These are phyloP conservation scores for Fusarium tupiense DNA, from an alignment of 2,329 filamentous ascomycete species.

Conservation along the genomic window DNA sequence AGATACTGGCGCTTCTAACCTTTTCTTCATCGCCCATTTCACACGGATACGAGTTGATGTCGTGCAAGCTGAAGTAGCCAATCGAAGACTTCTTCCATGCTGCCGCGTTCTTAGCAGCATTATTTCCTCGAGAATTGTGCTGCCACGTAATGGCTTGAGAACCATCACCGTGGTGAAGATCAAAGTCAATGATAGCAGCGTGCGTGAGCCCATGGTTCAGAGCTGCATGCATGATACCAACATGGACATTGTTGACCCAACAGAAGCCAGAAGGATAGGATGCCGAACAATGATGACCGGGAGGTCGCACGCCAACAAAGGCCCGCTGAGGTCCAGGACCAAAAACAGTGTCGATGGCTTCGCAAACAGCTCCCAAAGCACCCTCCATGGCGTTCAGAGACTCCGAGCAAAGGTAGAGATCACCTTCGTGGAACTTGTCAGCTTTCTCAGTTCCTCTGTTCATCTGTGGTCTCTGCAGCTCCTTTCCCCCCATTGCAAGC, in stretches of 20 bases:
- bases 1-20: slow-evolving; percentile 91
- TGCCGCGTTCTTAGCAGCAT: slow-evolving; percentile 74
- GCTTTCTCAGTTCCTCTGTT: slow-evolving; percentile 59
- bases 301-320: slow-evolving; percentile 92
- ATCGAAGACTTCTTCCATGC: slow-evolving; percentile 86
- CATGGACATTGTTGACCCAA: slow-evolving; percentile 98
- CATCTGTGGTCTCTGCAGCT: slow-evolving; percentile 76
- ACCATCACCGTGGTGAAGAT: slow-evolving; percentile 93
- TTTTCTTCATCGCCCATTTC: slow-evolving; percentile 94
- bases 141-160: slow-evolving; percentile 94
- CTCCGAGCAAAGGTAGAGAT: slow-evolving; percentile 89
- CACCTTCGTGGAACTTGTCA: slow-evolving; percentile 81
- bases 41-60: slow-evolving; percentile 98
- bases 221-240: slow-evolving; percentile 91
- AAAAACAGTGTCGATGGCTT: slow-evolving; percentile 90
- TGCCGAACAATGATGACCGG: slow-evolving; percentile 94
- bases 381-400: slow-evolving; percentile 90
- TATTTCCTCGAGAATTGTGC: slow-evolving; percentile 76
- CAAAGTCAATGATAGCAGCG: slow-evolving; percentile 92
- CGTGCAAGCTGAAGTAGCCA: slow-evolving; percentile 95
- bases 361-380: slow-evolving; percentile 90
- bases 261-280: slow-evolving; percentile 94
- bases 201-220: slow-evolving; percentile 88
- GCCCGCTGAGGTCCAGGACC: slow-evolving; percentile 73
- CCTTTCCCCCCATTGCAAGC: slow-evolving; percentile 79